Evolutionary conservation across 1,284 basidiomycete species (phyloP).

Genomic region (Ganoderma lucidum): DNA sequence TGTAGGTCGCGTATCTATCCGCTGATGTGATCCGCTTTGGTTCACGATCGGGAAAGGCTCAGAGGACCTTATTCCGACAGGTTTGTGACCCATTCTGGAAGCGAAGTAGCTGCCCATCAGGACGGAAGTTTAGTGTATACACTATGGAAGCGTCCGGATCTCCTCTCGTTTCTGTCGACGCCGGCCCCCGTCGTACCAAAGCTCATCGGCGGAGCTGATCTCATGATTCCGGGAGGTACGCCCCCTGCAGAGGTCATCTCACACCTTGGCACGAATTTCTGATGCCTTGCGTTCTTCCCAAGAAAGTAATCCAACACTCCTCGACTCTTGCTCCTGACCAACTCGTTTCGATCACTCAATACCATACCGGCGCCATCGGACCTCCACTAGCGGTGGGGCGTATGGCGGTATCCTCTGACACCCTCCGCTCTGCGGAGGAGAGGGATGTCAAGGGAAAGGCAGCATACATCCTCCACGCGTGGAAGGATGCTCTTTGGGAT

Average conservation of each 20-base stretch:
- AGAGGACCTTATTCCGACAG: slow-evolving; percentile 75
- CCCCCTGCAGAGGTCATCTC: slow-evolving; percentile 15
- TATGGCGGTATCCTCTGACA: slow-evolving; percentile 64
- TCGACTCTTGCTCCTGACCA: slow-evolving; percentile 51
- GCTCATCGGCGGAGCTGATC: slow-evolving; percentile 75
- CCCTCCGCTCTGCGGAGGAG: slow-evolving; percentile 45
- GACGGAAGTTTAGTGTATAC: slow-evolving; percentile 61
- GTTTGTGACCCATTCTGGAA: slow-evolving; percentile 32
- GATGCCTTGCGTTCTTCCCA: slow-evolving; percentile 11
- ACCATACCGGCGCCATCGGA: slow-evolving; percentile 48
- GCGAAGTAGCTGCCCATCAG: no score
- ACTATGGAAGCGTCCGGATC: slow-evolving; percentile 71
- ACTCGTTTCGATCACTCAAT: slow-evolving; percentile 68
- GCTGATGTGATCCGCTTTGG: no score
- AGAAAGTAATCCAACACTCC: slow-evolving; percentile 63
- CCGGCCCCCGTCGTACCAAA: slow-evolving; percentile 70
- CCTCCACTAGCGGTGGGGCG: slow-evolving; percentile 75
- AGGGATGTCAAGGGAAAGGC: slow-evolving; percentile 75
- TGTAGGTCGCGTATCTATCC: no score
- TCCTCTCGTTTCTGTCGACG: slow-evolving; percentile 73
- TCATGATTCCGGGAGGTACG: slow-evolving; percentile 84
- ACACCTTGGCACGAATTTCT: neutral
- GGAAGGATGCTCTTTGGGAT: slow-evolving; percentile 77
- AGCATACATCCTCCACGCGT: slow-evolving; percentile 70
- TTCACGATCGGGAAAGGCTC: no score